Conservation (phyloP, 768 basidiomycete genomes). For the Tricholoma matsutake region DNA sequence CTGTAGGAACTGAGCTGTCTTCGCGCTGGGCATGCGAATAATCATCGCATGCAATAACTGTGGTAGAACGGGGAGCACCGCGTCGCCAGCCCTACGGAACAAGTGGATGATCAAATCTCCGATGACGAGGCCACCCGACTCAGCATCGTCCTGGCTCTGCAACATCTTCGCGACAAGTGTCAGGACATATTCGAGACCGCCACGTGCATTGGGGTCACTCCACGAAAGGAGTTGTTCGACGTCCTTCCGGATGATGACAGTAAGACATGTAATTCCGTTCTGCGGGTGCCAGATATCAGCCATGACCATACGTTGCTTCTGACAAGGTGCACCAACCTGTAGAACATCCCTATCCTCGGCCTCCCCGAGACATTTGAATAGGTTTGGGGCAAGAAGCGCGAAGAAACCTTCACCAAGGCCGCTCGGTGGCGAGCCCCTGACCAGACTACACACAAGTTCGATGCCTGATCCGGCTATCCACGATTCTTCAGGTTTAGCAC, state of each 20-base stretch:
- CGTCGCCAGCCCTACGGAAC: slow-evolving; percentile 76
- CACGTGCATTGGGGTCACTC: slow-evolving; percentile 61
- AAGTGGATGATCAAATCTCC: slow-evolving; percentile 96
- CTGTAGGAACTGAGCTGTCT: slow-evolving; percentile 91
- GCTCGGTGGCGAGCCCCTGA: slow-evolving; percentile 58
- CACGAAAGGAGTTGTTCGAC: slow-evolving; percentile 77
- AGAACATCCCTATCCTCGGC: slow-evolving; percentile 87
- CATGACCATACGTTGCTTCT: background rate
- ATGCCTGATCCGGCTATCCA: slow-evolving; percentile 81
- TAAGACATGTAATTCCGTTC: slow-evolving; percentile 84
- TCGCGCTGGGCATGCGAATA: slow-evolving; percentile 73
- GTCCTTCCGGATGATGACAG: slow-evolving; percentile 84
- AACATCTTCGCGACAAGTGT: slow-evolving; percentile 76
- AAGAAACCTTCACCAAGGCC: slow-evolving; percentile 84
- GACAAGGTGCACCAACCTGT: slow-evolving; percentile 46
- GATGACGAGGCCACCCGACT: slow-evolving; percentile 89
- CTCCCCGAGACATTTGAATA: slow-evolving; percentile 65
- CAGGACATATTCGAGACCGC: slow-evolving; percentile 75
- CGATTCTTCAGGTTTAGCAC: slow-evolving; percentile 57
- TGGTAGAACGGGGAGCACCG: slow-evolving; percentile 81
- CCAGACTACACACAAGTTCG: slow-evolving; percentile 72
- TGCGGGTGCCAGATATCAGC: slow-evolving; percentile 24
- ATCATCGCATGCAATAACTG: slow-evolving; percentile 86
- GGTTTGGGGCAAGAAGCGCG: slow-evolving; percentile 61
- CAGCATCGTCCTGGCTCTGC: slow-evolving; percentile 64